Percentiles rank a stretch among this genome's conserved stretches.
These are phyloP conservation scores for Leavenworthia alabamica DNA, from an alignment of 345 rosid genomes.

Conservation along the genomic window DNA sequence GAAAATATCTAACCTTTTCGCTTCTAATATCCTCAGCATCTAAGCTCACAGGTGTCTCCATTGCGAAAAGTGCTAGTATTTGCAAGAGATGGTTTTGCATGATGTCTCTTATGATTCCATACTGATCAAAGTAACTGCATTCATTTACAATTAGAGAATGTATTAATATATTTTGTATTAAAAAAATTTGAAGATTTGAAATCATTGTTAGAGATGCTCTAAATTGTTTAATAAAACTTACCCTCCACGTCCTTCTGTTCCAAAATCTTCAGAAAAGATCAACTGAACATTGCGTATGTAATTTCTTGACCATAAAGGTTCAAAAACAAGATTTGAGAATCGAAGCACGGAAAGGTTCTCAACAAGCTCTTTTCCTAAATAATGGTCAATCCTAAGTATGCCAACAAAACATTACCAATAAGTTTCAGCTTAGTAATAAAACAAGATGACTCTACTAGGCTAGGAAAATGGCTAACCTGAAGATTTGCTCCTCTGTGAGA, in stretches of 20 bases:
- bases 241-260: conserved; percentile 97
- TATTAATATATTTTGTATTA: too few relatives aligned
- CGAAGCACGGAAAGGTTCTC: conserved; percentile 92
- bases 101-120: conserved; percentile 87
- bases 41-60: conserved; percentile 97
- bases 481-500: conserved; percentile 76
- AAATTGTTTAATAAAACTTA: conserved; percentile 32
- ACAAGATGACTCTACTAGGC: too few relatives aligned
- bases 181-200: too few relatives aligned
- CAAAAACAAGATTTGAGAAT: conserved; percentile 88
- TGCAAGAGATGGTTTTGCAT: conserved; percentile 96
- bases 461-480: conserved; percentile 45
- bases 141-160: background rate
- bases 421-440: background rate
- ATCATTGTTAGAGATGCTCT: too few relatives aligned
- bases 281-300: conserved; percentile 84
- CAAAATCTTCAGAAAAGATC: conserved; percentile 91
- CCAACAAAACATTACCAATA: background rate
- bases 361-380: conserved; percentile 92
- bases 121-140: conserved; percentile 69
- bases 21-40: conserved; percentile 91
- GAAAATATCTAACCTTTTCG: conserved; percentile 54
- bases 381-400: conserved; percentile 71
- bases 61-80: conserved; percentile 86
- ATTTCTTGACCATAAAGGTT: conserved; percentile 83